phyloP scores from a whole-genome alignment of 2,329 filamentous ascomycete species.

The Fusarium domesticum region DNA sequence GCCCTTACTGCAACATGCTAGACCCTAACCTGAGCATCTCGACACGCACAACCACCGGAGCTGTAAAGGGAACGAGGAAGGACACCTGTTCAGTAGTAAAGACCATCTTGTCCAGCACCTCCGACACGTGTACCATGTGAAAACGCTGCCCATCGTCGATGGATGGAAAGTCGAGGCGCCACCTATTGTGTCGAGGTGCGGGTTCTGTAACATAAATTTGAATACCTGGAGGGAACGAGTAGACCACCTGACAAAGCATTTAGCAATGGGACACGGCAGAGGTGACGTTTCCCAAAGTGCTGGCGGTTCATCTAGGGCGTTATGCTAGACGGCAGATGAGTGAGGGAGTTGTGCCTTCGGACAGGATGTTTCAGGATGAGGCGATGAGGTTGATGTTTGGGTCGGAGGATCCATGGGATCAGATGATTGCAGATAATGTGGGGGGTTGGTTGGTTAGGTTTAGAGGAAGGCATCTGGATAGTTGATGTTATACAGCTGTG shows the following conservation, averaged over 20 bases:
- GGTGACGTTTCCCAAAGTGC: constrained; percentile 15
- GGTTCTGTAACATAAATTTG: constrained; percentile 28
- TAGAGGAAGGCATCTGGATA: too few species aligned
- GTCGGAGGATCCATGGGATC: constrained; percentile 25
- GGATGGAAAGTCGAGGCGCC: constrained; percentile 28
- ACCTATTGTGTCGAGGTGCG: constrained; percentile 28
- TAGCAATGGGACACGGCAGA: constrained; percentile 26
- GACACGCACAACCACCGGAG: constrained; percentile 22
- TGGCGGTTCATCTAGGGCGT: constrained; percentile 19
- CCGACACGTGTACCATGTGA: constrained; percentile 30
- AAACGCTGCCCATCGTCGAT: constrained; percentile 40
- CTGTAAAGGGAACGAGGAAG: constrained; percentile 8
- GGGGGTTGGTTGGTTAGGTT: too few species aligned
- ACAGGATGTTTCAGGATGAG: constrained; percentile 30
- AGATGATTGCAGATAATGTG: constrained; percentile 31
- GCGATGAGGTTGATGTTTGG: constrained; percentile 27
- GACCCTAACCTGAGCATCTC: constrained; percentile 25
- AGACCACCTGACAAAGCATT: constrained; percentile 31
- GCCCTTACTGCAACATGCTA: constrained; percentile 24
- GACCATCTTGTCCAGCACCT: constrained; percentile 34
- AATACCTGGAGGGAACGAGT: constrained; percentile 27
- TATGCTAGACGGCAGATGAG: constrained; percentile 25
- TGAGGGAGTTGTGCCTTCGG: constrained; percentile 20
- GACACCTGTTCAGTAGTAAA: constrained; percentile 28
- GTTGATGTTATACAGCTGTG: too few species aligned